Conservation (phyloP, 352 stramenopile genomes). For the Phytophthora idaei region DNA sequence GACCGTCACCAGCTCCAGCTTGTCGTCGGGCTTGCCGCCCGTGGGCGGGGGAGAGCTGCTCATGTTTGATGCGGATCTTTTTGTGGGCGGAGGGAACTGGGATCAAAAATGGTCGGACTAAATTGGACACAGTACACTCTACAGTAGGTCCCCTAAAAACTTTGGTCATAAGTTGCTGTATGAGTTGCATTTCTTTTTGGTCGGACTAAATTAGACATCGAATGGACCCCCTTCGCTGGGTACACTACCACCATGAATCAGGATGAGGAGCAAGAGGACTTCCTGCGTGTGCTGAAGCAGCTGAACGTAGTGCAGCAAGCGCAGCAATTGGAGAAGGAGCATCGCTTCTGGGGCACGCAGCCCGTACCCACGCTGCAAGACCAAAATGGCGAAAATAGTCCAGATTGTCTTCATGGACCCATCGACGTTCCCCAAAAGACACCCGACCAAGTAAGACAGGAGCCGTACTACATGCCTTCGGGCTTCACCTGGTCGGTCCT, state of each 20-base stretch:
- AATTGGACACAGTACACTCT: too few species aligned
- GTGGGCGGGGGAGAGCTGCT: conserved; percentile 17
- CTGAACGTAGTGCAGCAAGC: conserved; percentile 45
- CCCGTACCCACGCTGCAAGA: conserved; percentile 64
- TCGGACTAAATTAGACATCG: background rate
- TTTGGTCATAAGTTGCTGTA: background rate
- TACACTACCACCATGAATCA: background rate
- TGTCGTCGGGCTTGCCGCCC: conserved; percentile 20
- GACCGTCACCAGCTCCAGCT: conserved; percentile 57
- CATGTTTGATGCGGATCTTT: conserved; percentile 25
- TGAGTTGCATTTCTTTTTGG: too few species aligned
- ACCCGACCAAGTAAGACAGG: conserved; percentile 86
- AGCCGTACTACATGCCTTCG: conserved; percentile 96
- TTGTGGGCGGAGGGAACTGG: background rate
- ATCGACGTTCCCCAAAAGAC: conserved; percentile 93
- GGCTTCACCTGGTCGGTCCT: conserved; percentile 95
- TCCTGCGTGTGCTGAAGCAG: conserved; percentile 69
- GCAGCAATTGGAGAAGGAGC: conserved; percentile 46
- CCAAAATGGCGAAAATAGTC: background rate
- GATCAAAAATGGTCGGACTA: background rate
- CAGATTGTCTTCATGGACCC: conserved; percentile 58
- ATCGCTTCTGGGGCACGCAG: conserved; percentile 93
- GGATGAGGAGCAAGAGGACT: conserved; percentile 70
- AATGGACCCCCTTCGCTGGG: background rate
- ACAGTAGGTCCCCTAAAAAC: too few species aligned